A percentile compares a stretch with the other conserved stretches of the same genome.
These are phyloP conservation scores for Coniferiporia weirii DNA, from an alignment of 1,284 basidiomycete genomes.

Conservation along the genomic window DNA sequence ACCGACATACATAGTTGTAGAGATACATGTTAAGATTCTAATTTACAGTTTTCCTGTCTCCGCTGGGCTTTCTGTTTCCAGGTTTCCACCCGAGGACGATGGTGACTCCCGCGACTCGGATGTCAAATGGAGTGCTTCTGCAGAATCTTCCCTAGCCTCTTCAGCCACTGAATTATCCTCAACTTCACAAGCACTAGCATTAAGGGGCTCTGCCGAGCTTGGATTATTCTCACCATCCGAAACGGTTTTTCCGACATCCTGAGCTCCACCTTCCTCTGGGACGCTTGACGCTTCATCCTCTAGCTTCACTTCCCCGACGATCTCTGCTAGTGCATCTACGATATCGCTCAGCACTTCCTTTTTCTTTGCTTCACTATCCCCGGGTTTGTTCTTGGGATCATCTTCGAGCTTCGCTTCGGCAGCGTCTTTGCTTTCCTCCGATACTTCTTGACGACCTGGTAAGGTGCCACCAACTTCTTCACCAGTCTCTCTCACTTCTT, in stretches of 20 bases:
- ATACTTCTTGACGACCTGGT: neutral
- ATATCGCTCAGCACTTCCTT: constrained; percentile 15
- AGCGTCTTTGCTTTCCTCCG: constrained; percentile 22
- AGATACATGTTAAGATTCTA: neutral
- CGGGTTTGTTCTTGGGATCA: constrained; percentile 20
- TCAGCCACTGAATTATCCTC: neutral
- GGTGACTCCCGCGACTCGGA: neutral
- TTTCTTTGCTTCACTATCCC: constrained; percentile 7
- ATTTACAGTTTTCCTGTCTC: neutral
- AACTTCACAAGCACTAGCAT: neutral
- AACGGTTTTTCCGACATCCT: neutral
- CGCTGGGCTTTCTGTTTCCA: neutral
- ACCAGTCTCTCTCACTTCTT: constrained; percentile 15
- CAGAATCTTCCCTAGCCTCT: neutral
- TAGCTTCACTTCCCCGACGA: neutral
- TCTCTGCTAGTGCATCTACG: constrained; percentile 12
- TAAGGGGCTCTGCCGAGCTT: neutral
- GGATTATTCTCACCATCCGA: neutral
- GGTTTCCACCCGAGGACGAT: neutral
- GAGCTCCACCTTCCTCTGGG: neutral
- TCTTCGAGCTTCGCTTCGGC: constrained; percentile 19
- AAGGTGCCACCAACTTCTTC: constrained; percentile 1
- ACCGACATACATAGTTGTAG: neutral
- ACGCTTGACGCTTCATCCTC: neutral
- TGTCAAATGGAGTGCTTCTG: neutral